Evolutionary conservation across 306 rosid genomes (phyloP).

Genomic region (Vigna reflexopilosa): DNA sequence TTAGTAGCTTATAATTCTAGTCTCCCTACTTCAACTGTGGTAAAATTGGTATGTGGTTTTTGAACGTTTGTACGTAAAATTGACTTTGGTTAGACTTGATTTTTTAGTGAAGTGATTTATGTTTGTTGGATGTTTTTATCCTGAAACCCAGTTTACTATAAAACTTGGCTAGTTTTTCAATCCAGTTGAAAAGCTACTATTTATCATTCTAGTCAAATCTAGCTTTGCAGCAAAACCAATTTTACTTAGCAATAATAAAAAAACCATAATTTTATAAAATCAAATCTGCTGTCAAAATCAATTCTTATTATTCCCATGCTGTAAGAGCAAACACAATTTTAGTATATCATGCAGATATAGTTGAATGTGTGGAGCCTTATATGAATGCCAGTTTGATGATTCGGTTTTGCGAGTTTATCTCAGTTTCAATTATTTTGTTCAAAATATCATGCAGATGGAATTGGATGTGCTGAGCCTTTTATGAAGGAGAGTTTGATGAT

Average conservation of each 20-base stretch:
- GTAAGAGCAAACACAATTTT: not conserved
- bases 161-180: too few relatives aligned
- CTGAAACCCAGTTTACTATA: not conserved
- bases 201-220: too few relatives aligned
- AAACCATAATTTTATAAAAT: too few relatives aligned
- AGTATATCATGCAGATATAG: not conserved
- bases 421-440: slow-evolving; percentile 32
- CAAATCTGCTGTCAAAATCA: too few relatives aligned
- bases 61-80: too few relatives aligned
- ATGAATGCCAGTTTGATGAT: too few relatives aligned
- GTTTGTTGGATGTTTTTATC: not conserved
- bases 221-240: too few relatives aligned
- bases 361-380: too few relatives aligned
- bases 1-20: slow-evolving; percentile 22
- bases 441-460: not conserved
- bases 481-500: slow-evolving; percentile 12
- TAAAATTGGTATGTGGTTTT: too few relatives aligned
- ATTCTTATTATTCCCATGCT: not conserved
- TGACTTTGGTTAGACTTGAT: not conserved
- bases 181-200: too few relatives aligned
- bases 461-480: slow-evolving; percentile 20
- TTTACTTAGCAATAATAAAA: not conserved
- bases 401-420: slow-evolving; percentile 32
- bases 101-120: not conserved
- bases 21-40: slow-evolving; percentile 20